Evolutionary conservation across 768 basidiomycete species (phyloP).

Genomic region (Rhodotorula paludigena): DNA sequence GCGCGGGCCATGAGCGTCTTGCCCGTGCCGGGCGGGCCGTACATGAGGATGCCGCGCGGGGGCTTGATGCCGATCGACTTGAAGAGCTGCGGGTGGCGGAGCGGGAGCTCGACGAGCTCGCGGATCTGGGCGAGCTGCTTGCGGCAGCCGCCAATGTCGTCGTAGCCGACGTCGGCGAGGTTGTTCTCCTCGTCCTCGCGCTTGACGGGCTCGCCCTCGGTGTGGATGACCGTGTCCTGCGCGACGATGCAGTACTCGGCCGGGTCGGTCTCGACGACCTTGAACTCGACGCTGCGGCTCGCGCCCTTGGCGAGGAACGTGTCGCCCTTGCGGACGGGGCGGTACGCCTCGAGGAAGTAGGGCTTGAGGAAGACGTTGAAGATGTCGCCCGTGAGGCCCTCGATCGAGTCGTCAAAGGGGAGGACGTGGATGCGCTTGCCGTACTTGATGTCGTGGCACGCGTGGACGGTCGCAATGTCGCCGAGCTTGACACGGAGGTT

Average conservation of each 20-base stretch:
- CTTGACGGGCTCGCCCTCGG: constrained; percentile 97
- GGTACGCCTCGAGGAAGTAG: constrained; percentile 98
- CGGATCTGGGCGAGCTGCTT: constrained; percentile 99
- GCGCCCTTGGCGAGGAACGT: constrained; percentile 99
- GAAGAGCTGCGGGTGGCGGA: constrained; percentile 98
- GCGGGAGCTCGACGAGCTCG: constrained; percentile 94
- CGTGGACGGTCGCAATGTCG: constrained; percentile 91
- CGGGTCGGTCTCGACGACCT: constrained; percentile 96
- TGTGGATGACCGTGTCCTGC: constrained; percentile 96
- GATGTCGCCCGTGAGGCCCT: constrained; percentile 95
- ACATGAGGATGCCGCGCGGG: constrained; percentile 97
- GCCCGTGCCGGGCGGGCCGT: constrained; percentile 96
- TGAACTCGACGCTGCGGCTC: constrained; percentile 84
- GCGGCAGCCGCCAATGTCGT: constrained; percentile 97
- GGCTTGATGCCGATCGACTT: constrained; percentile 99
- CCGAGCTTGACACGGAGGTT: constrained; percentile 96
- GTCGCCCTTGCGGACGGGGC: constrained; percentile 92
- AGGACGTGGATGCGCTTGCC: constrained; percentile 95
- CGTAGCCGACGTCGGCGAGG: constrained; percentile 93
- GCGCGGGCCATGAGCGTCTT: constrained; percentile 99
- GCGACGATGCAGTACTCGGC: constrained; percentile 98
- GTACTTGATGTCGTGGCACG: constrained; percentile 96
- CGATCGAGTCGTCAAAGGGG: constrained; percentile 96
- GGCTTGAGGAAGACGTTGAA: constrained; percentile 98
- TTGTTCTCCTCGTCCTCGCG: constrained; percentile 97